Evolutionary conservation across 306 rosid species (phyloP).

Genomic region (Coriaria nepalensis): DNA sequence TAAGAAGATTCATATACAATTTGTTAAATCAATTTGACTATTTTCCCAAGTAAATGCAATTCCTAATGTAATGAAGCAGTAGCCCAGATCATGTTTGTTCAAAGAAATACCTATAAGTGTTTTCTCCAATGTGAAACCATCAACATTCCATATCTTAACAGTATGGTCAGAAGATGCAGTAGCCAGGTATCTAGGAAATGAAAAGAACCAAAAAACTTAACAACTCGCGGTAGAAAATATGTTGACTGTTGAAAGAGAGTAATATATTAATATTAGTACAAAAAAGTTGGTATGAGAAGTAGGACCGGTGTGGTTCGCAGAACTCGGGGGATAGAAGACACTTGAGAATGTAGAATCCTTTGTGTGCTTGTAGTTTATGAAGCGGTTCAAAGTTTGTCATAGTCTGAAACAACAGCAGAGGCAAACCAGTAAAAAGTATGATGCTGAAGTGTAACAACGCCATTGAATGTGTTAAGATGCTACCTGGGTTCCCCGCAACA

Average conservation of each 20-base stretch:
- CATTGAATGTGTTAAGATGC: conserved; percentile 11
- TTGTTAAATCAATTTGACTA: conserved; percentile 10
- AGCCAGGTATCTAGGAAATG: conserved; percentile 63
- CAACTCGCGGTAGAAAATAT: conserved; percentile 5
- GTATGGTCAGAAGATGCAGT: conserved; percentile 91
- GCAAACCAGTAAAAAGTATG: background rate
- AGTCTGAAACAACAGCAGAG: conserved; percentile 43
- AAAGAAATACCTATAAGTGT: conserved; percentile 55
- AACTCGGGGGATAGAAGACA: conserved; percentile 95
- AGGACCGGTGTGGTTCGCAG: conserved; percentile 89
- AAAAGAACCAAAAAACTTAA: conserved; percentile 14
- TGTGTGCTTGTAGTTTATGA: conserved; percentile 97
- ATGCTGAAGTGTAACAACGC: background rate
- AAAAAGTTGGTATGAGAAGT: conserved; percentile 6
- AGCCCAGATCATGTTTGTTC: background rate
- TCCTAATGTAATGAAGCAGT: background rate
- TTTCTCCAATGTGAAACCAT: conserved; percentile 91
- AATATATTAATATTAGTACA: background rate
- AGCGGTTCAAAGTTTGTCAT: conserved; percentile 98
- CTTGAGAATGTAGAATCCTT: conserved; percentile 72
- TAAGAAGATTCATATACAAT: background rate
- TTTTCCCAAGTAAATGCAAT: conserved; percentile 1
- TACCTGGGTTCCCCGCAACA: conserved; percentile 91
- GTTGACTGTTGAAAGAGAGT: background rate
- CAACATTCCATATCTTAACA: conserved; percentile 97